Evolutionary conservation across 2,329 filamentous ascomycete species (phyloP).

Genomic region (Fusarium buharicum): DNA sequence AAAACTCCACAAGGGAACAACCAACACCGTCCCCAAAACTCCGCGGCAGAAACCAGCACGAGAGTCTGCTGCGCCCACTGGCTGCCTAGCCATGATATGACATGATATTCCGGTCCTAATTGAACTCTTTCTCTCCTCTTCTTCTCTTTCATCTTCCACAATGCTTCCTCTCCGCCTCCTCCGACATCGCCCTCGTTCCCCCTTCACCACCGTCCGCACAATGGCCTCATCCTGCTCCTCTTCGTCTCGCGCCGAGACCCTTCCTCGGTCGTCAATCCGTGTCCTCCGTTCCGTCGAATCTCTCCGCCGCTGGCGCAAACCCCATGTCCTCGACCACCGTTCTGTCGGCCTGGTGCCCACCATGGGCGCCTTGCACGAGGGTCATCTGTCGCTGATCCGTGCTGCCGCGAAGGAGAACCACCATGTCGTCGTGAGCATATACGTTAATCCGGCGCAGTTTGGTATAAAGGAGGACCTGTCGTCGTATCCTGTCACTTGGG

Average conservation of each 20-base stretch:
- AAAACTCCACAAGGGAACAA: slow-evolving; percentile 15
- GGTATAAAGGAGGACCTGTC: slow-evolving; percentile 87
- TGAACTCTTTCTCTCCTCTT: slow-evolving; percentile 9
- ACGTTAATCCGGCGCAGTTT: slow-evolving; percentile 97
- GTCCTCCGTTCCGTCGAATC: slow-evolving; percentile 80
- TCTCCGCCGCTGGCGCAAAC: slow-evolving; percentile 75
- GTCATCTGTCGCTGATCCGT: slow-evolving; percentile 87
- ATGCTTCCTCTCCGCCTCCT: slow-evolving; percentile 36
- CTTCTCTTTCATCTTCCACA: slow-evolving; percentile 3
- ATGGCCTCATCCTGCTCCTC: slow-evolving; percentile 38
- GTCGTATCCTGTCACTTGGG: slow-evolving; percentile 92
- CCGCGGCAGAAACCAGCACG: slow-evolving; percentile 62
- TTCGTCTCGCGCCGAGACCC: slow-evolving; percentile 53
- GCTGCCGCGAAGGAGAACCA: slow-evolving; percentile 85
- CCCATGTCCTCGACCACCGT: slow-evolving; percentile 72
- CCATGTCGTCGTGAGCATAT: slow-evolving; percentile 89
- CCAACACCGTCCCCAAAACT: slow-evolving; percentile 55
- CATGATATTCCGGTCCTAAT: slow-evolving; percentile 23
- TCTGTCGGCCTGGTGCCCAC: slow-evolving; percentile 91
- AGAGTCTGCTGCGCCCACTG: slow-evolving; percentile 33
- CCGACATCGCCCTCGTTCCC: slow-evolving; percentile 27
- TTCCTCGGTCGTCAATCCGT: slow-evolving; percentile 69
- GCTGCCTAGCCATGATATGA: slow-evolving; percentile 34
- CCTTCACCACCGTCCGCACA: slow-evolving; percentile 32
- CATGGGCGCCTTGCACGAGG: slow-evolving; percentile 96